Percentiles rank a stretch among this genome's conserved stretches.
Conservation (phyloP, 768 basidiomycete species). For the Rhizopogon salebrosus region DNA sequence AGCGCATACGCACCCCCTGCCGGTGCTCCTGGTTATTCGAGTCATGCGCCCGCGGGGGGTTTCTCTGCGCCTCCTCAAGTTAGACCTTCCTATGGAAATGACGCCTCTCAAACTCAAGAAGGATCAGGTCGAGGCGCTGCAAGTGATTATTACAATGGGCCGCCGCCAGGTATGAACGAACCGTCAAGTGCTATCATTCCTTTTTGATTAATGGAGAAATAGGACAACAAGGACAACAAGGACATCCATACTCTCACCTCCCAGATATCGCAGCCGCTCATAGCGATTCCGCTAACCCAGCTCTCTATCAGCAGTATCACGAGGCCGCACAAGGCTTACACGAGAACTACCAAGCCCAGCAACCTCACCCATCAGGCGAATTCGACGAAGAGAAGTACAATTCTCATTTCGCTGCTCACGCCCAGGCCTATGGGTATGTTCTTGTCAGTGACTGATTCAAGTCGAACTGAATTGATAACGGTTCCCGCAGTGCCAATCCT, state of each 20-base stretch:
- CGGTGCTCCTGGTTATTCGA: conserved; percentile 1
- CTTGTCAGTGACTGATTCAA: too few species aligned
- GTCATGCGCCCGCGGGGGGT: neutral
- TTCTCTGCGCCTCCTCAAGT: neutral
- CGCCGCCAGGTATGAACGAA: neutral
- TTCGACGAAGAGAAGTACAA: conserved; percentile 11
- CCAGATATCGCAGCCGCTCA: conserved; percentile 14
- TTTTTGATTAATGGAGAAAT: neutral
- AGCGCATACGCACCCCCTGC: neutral
- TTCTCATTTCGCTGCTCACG: conserved; percentile 21
- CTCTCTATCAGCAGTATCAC: conserved; percentile 9
- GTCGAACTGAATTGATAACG: neutral
- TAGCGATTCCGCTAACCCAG: conserved; percentile 10
- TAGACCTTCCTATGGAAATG: neutral
- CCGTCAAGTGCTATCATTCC: neutral
- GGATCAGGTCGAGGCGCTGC: neutral
- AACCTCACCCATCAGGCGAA: neutral
- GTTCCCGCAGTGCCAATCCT: neutral
- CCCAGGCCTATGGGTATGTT: conserved; percentile 27
- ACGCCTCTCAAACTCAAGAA: neutral
- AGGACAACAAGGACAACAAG: conserved; percentile 15
- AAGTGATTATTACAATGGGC: conserved; percentile 1
- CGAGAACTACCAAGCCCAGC: conserved; percentile 14
- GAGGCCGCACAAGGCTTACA: conserved; percentile 19
- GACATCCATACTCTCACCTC: conserved; percentile 15